phyloP scores from a whole-genome alignment of 805 yeast genomes.

The Scheffersomyces ergatensis region DNA sequence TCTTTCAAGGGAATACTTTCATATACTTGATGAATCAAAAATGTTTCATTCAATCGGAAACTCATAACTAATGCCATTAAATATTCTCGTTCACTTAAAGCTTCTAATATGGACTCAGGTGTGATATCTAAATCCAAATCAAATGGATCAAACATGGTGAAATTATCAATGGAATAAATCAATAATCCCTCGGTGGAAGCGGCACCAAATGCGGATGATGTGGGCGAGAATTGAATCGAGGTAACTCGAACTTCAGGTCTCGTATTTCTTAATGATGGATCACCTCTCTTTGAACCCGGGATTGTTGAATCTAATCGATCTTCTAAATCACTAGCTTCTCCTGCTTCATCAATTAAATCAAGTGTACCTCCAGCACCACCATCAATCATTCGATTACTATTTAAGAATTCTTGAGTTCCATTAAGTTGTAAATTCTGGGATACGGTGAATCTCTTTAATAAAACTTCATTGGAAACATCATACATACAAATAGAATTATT shows the following conservation, averaged over 20 bases:
- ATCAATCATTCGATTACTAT: constrained; percentile 81
- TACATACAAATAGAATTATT: constrained; percentile 88
- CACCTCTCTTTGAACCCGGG: constrained; percentile 84
- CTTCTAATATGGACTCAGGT: constrained; percentile 67
- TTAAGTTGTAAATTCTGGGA: constrained; percentile 88
- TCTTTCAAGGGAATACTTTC: constrained; percentile 73
- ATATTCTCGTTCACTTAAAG: constrained; percentile 59
- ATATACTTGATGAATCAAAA: constrained; percentile 68
- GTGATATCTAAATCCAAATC: constrained; percentile 93
- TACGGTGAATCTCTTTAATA: constrained; percentile 76
- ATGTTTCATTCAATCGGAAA: constrained; percentile 82
- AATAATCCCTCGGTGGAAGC: constrained; percentile 93
- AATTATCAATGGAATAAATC: constrained; percentile 75
- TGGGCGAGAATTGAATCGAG: constrained; percentile 79
- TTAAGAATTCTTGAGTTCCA: constrained; percentile 78
- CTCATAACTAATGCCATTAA: constrained; percentile 87
- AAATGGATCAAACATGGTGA: constrained; percentile 84
- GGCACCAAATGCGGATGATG: constrained; percentile 87
- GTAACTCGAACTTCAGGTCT: constrained; percentile 85
- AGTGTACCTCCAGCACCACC: constrained; percentile 61
- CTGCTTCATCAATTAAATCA: constrained; percentile 78
- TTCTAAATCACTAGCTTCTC: constrained; percentile 82
- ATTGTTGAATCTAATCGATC: constrained; percentile 71
- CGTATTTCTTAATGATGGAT: constrained; percentile 68
- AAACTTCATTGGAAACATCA: constrained; percentile 84